Evolutionary conservation across 2,329 filamentous ascomycete genomes (phyloP), one percentile per base, ranked within the genome.

Genomic region (Fusarium verrucosum): DNA sequence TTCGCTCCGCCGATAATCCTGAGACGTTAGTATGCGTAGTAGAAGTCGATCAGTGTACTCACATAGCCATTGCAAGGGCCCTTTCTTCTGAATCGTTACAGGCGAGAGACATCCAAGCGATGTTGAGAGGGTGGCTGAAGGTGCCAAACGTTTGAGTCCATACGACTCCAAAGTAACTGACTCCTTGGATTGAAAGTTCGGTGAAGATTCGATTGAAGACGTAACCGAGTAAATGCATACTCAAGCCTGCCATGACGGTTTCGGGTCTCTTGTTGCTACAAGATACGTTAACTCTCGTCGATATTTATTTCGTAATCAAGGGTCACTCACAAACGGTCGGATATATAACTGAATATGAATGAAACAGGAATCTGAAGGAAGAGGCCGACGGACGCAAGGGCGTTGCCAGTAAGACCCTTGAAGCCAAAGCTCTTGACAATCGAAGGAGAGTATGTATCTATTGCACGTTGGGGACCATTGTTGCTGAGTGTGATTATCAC

Each of bases 1-100:
- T 88, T 88, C 43, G 84, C 86, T 19, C 83, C 82, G 85, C 87
- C 87, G 58, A 88, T 86, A 47, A 87, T 79, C 74, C 80, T 28
- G 45, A 37, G 1, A 11, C 20, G 41, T 60, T 14, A 53, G 52
- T 10, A 13, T 17, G 5, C 2, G 8, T 6, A 22, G 20, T 28
- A 10, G 4, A 25, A 2, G 13, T 28, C 7, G 38, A 3, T 42
- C 3, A 1, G 4, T 3, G 10, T 13, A 68, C 75, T 76, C 72
- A 84, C 81, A 83, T 78, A 9, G 85, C 84, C 85, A 87, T 87
- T 11, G 85, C 83, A 1, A 88, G 76, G 1, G 85, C 84, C 44
- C 85, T 77, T 64, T 87, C 82, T 60, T 87, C 84, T 0, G 85
- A 85, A 47, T 85, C 83, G 0, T 78, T 77, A 69, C 85, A 85